phyloP scores from a whole-genome alignment of 768 basidiomycete species.

The Boletellus emodensis region DNA sequence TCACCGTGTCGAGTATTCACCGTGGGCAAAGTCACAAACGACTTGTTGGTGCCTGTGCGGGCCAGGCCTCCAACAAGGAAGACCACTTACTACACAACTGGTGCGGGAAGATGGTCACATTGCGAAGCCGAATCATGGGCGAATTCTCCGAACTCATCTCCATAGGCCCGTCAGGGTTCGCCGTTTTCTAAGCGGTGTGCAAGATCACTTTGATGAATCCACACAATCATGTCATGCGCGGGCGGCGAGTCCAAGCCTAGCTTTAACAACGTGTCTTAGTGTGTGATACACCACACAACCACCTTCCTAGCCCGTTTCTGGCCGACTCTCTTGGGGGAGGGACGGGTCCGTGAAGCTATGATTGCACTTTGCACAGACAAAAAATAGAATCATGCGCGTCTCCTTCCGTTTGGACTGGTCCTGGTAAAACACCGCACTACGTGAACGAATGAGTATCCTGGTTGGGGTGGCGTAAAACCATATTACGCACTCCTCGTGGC shows the following conservation, averaged over 20 bases:
- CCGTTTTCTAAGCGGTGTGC: background rate
- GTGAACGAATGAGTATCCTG: slow-evolving; percentile 3
- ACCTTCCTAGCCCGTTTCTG: slow-evolving; percentile 25
- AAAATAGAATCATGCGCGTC: slow-evolving; percentile 92
- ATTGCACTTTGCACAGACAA: slow-evolving; percentile 81
- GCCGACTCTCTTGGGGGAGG: slow-evolving; percentile 42
- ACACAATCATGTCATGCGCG: too few species aligned
- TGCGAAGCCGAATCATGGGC: background rate
- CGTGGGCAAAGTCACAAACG: background rate
- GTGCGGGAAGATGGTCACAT: background rate
- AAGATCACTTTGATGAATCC: background rate
- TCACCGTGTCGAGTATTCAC: background rate
- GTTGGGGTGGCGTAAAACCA: background rate
- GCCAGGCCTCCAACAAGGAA: background rate
- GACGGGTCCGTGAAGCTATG: slow-evolving; percentile 71
- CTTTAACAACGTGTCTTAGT: background rate
- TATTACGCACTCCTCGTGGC: slow-evolving; percentile 71
- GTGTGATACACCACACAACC: background rate
- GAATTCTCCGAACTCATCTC: background rate
- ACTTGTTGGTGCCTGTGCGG: background rate
- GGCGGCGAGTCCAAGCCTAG: background rate
- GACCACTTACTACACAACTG: background rate
- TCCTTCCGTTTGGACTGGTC: slow-evolving; percentile 97
- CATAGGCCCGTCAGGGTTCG: background rate
- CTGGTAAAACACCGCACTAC: slow-evolving; percentile 89